phyloP scores from a whole-genome alignment of 805 yeast genomes.

The Cyberlindnera euphorbiae region DNA sequence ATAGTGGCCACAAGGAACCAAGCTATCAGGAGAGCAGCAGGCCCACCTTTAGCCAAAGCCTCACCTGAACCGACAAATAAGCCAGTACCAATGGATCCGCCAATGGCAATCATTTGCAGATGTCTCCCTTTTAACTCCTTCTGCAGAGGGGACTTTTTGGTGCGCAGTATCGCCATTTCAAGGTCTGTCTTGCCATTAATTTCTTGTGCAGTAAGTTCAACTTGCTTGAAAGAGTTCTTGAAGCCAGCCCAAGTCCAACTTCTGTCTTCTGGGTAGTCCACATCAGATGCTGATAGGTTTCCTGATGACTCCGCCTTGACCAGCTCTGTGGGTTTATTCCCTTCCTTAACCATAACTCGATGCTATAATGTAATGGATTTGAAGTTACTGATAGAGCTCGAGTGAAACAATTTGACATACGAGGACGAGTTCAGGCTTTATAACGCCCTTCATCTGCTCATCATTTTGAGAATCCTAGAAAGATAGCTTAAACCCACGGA shows the following conservation, averaged over 20 bases:
- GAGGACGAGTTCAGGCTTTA: no score
- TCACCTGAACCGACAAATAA: constrained; percentile 68
- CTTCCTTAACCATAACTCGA: no score
- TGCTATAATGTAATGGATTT: no score
- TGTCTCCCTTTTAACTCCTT: constrained; percentile 49
- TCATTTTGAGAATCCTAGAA: no score
- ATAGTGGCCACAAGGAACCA: constrained; percentile 45
- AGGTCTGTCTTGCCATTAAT: constrained; percentile 31
- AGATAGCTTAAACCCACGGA: no score
- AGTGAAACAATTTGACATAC: no score
- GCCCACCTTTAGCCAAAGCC: constrained; percentile 61
- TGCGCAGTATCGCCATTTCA: constrained; percentile 37
- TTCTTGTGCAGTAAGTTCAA: constrained; percentile 9
- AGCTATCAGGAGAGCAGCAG: constrained; percentile 37
- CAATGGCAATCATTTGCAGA: constrained; percentile 31
- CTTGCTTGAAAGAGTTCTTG: constrained; percentile 19
- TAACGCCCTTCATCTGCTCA: no score
- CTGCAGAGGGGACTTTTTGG: constrained; percentile 20
- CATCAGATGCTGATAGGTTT: no score
- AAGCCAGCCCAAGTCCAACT: constrained; percentile 1
- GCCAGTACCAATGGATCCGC: constrained; percentile 83
- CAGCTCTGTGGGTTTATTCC: no score
- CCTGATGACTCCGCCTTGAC: no score
- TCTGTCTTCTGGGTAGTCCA: no score
- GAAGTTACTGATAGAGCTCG: no score